Base-by-base conservation (phyloP, 495 filamentous ascomycete species). In the Daldinia decipiens region DNA sequence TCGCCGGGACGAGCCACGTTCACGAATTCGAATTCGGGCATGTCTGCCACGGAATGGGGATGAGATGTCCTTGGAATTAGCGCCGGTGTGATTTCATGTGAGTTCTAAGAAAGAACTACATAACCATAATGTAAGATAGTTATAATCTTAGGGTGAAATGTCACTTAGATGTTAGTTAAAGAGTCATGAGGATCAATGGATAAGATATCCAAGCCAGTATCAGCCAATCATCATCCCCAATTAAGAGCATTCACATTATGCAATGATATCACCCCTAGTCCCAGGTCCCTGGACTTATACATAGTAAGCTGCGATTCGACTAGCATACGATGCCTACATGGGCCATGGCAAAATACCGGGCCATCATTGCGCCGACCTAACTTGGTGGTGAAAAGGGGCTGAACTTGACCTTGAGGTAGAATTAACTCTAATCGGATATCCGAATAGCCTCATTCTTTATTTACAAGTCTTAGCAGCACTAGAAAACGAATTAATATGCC, bases 11-110 rank as follows among this genome's bases (percentile, higher is more conserved):
- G 34, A 24, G 19, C 66, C 4, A 76, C 66, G 52, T 76, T 72
- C 9, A 76, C 74, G 17, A 76, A 76, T 36, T 76, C 74, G 52
- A 76, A 76, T 11, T 66, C 13, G 11, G 72, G 17, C 74, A 76
- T 76, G 13, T 17, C 36, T 29, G 27, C 1, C 27, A 15, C 38
- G 4, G 17, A 60, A 50, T 17, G 15, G 15, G 32, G n/a, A 36
- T 13, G 54, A 39, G 32, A 57, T 38, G n/a, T 6, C 5, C 6
- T 57, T 15, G 3, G 15, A n/a, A n/a, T 40, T 15, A n/a, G 13
- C 4, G 1, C 43, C 3, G 7, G 8, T 21, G 3, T 47, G 9
- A 9, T 47, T 9, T 47, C 17, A 47, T 24, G 2, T 19, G 3
- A 17, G 5, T 45, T 17, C 17, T 40, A 17, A 40, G 39, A 40